A percentile compares a stretch with the other conserved stretches of the same genome.
Conservation (phyloP, 257 asterid genomes). For the Przewalskia tangutica region DNA sequence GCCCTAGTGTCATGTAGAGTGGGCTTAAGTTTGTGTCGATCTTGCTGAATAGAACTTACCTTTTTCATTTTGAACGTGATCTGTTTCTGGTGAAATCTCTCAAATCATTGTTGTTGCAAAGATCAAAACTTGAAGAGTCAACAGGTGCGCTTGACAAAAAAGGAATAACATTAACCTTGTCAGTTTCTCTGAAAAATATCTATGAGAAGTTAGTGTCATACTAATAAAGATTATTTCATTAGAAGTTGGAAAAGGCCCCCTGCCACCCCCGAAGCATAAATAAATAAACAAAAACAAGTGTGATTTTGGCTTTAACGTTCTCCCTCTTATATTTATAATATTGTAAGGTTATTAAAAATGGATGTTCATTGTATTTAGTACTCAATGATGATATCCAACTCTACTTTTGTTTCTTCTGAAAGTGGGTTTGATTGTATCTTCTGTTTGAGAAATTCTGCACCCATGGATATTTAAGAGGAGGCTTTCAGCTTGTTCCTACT, state of each 20-base stretch:
- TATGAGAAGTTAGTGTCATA: background rate
- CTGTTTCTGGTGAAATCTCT: background rate
- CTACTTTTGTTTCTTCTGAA: background rate
- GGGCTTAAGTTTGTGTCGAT: background rate
- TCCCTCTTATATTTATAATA: background rate
- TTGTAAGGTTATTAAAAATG: background rate
- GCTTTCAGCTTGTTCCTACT: background rate
- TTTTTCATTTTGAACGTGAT: background rate
- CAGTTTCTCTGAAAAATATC: background rate
- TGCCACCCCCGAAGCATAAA: background rate
- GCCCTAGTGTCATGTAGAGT: background rate
- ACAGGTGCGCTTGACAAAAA: background rate
- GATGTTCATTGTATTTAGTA: background rate
- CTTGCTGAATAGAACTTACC: background rate
- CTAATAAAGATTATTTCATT: background rate
- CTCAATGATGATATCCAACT: background rate
- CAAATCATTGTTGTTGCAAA: background rate
- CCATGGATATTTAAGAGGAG: background rate
- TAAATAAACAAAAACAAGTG: background rate
- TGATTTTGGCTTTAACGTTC: background rate
- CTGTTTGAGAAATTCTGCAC: background rate
- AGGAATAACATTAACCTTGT: background rate
- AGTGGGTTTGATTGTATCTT: background rate
- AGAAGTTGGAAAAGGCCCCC: background rate
- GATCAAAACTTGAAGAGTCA: background rate